Evolutionary conservation across 2,329 filamentous ascomycete genomes (phyloP), one percentile per base, ranked within the genome.

Genomic region (Pezicula rhizophila): DNA sequence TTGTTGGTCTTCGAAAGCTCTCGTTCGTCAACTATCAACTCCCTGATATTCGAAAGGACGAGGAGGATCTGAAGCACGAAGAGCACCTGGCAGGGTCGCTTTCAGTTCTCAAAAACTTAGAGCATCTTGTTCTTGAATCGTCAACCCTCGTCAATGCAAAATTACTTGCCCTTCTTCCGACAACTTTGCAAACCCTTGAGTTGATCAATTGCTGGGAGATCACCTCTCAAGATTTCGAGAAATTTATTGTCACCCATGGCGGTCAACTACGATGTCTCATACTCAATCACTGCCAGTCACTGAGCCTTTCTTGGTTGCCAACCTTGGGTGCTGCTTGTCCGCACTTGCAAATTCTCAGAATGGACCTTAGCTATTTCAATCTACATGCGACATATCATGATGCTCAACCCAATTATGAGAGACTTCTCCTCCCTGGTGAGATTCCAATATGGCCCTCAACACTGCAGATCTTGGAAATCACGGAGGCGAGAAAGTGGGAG

Each of bases 291-390:
- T 95, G 95, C 59, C 83, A 88, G 52, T 82, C 84, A 2, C 72
- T 96, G 35, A 85, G 83, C 58, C 69, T 96, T 37, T 80, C 77
- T 0, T 96, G 96, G 59, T 72, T 93, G 6, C 77, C 81, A 0
- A 66, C 76, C 23, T 68, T 97, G 41, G 81, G 78, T 15, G 65
- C 70, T 4, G 75, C 78, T 2, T 96, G 90, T 60, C 88, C 89
- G 0, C 73, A 75, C 3, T 73, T 97, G 5, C 74, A 84, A 59
- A 75, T 79, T 20, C 72, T 97, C 35, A 79, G 77, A 43, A 84
- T 95, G 75, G 88, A 95, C 57, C 71, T 95, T 45, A 84, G 81
- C 12, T 93, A 90, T 60, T 91, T 82, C 66, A 85, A 84, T 54
- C 78, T 82, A 37, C 80, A 88, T 50, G 73, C 77, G 46, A 79